Conservation (phyloP, 2,329 filamentous ascomycete genomes). For the Alternaria conjuncta region DNA sequence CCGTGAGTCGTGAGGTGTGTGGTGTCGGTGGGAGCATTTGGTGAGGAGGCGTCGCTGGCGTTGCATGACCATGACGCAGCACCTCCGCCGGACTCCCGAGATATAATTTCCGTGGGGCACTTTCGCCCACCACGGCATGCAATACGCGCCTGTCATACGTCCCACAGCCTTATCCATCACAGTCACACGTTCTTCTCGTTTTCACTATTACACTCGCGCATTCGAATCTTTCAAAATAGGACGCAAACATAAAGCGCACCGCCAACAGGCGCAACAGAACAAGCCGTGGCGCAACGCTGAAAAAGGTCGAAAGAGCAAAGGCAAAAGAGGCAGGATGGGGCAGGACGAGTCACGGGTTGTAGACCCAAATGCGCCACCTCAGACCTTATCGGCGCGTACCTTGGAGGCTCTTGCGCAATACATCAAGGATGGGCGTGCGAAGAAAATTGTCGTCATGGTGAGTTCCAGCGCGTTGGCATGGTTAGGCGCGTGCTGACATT, state of each 20-base stretch:
- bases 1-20: background rate
- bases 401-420: slow-evolving; percentile 79
- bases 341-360: slow-evolving; percentile 80
- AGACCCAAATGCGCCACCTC: slow-evolving; percentile 68
- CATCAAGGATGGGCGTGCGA: slow-evolving; percentile 72
- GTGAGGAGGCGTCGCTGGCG: background rate
- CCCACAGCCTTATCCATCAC: slow-evolving; percentile 3
- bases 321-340: slow-evolving; percentile 70
- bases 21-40: background rate
- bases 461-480: slow-evolving; percentile 10
- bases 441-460: slow-evolving; percentile 81
- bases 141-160: background rate
- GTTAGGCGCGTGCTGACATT: slow-evolving; percentile 4
- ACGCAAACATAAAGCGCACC: slow-evolving; percentile 56
- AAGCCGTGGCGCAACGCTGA: slow-evolving; percentile 41
- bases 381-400: slow-evolving; percentile 71
- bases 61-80: slow-evolving; percentile 14
- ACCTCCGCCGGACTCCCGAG: slow-evolving; percentile 7
- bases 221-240: slow-evolving; percentile 53
- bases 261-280: slow-evolving; percentile 43
- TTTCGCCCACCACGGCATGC: background rate
- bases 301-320: slow-evolving; percentile 34
- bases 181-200: background rate
- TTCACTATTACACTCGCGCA: background rate
- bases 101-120: slow-evolving; percentile 11